Conservation (phyloP, 441 rosid genomes). For the Adansonia madagascariensis region DNA sequence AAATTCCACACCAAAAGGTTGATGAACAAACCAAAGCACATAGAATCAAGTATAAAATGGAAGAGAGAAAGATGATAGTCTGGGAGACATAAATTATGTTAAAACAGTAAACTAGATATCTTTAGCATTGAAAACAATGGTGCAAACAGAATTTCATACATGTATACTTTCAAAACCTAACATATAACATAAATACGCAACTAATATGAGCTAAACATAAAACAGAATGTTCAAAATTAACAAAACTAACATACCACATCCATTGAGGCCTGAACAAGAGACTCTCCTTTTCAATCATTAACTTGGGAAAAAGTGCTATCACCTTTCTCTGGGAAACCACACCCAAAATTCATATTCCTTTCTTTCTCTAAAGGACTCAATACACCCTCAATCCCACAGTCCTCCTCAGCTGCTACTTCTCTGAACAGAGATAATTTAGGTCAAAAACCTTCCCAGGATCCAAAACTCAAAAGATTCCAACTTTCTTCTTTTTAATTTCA, state of each 20-base stretch:
- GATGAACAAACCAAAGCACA: background rate
- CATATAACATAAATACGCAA: background rate
- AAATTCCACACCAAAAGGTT: background rate
- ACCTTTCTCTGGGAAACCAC: constrained; percentile 51
- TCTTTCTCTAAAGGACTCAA: constrained; percentile 76
- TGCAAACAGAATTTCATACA: background rate
- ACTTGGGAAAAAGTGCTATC: constrained; percentile 32
- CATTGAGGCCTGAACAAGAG: constrained; percentile 40
- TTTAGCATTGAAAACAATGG: background rate
- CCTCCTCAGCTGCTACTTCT: constrained; percentile 43
- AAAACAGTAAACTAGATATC: background rate
- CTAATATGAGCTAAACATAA: background rate
- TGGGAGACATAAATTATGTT: background rate
- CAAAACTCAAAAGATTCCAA: background rate
- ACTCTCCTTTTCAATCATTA: constrained; percentile 37
- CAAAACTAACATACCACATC: constrained; percentile 50
- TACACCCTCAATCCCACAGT: constrained; percentile 82
- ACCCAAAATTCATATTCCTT: constrained; percentile 65
- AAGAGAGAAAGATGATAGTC: background rate
- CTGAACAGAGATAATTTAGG: constrained; percentile 39
- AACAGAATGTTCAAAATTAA: background rate
- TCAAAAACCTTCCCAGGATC: constrained; percentile 16
- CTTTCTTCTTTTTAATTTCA: background rate
- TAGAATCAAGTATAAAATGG: constrained; percentile 8
- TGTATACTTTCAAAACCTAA: background rate